Base-by-base conservation (phyloP, 2,329 filamentous ascomycete species). In the Fusarium secorum region DNA sequence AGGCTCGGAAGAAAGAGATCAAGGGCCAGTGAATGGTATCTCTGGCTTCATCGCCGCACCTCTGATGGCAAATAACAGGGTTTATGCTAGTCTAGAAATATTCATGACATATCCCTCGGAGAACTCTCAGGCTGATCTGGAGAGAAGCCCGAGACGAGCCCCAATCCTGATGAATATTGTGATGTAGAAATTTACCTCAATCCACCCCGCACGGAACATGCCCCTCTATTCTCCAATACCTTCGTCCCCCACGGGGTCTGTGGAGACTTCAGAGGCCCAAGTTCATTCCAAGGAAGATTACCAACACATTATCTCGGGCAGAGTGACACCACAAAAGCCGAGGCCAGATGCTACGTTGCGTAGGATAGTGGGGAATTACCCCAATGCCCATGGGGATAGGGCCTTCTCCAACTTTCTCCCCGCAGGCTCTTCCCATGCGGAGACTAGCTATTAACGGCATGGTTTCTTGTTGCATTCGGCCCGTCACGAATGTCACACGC, bases 371-470 rank as follows among this genome's bases (percentile, higher is more conserved):
- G 46, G 18, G 60, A 35, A 22, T 63, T 53, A 33, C 57, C 26
- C 45, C 57, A 62, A 54, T 35, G 60, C 39, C 46, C 58, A 46
- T 41, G 58, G 58, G 60, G 60, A 63, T 32, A 33, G 32, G 33
- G 45, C 45, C 9, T 62, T 45, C 60, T 64, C 60, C 60, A 64
- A 64, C 14, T 51, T 39, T 64, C 36, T 63, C 59, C 60, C 46
- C 60, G 30, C 46, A 36, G 28, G 13, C 4, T 39, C 35, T 53
- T 38, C 41, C 56, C 58, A 51, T 60, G 49, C 32, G n/a, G 44
- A 36, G 36, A 22, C 58, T 63, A 55, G 24, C 45, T 41, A 42
- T 24, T 17, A 55, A 42, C 33, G 39, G 11, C 33, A 63, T 45
- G 39, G 24, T 38, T 26, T n/a, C 33, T 63, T n/a, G 35, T 17